phyloP scores from a whole-genome alignment of 208 protist genomes.

The Acanthamoeba lenticulata region DNA sequence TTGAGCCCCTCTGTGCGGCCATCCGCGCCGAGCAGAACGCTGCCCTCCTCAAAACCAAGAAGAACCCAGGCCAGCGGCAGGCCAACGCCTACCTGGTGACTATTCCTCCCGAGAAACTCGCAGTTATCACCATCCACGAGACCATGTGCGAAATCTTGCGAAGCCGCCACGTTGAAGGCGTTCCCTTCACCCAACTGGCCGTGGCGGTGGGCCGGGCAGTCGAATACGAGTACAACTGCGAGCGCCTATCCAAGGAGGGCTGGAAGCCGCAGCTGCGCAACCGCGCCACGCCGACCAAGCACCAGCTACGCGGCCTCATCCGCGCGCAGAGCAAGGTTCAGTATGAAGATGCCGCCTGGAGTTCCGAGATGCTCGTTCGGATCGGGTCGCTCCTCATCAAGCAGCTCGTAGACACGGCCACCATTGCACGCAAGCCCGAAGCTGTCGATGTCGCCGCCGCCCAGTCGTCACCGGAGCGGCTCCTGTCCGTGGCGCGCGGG shows the following conservation, averaged over 20 bases:
- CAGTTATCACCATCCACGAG: slow-evolving; percentile 70
- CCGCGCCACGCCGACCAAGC: slow-evolving; percentile 19
- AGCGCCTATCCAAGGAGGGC: slow-evolving; percentile 35
- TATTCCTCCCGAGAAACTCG: slow-evolving; percentile 66
- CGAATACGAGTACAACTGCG: slow-evolving; percentile 55
- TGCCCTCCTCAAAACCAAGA: background rate
- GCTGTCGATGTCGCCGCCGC: background rate
- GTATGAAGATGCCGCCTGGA: slow-evolving; percentile 19
- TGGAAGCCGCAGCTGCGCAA: slow-evolving; percentile 38
- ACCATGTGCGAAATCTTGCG: slow-evolving; percentile 18
- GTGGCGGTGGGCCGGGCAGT: background rate
- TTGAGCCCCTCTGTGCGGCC: slow-evolving; percentile 46
- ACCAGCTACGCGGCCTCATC: background rate
- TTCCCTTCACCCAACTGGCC: background rate
- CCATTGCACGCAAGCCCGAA: background rate
- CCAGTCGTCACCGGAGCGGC: background rate
- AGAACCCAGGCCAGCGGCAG: background rate
- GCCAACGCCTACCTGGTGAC: slow-evolving; percentile 16
- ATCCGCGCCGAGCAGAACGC: slow-evolving; percentile 62
- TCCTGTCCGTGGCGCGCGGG: background rate
- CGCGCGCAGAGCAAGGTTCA: background rate
- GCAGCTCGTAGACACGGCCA: slow-evolving; percentile 19
- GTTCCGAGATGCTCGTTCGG: background rate
- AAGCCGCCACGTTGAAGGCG: background rate
- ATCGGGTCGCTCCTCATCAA: slow-evolving; percentile 3